phyloP scores from a whole-genome alignment of 768 basidiomycete genomes.

The Hypholoma fasciculare region DNA sequence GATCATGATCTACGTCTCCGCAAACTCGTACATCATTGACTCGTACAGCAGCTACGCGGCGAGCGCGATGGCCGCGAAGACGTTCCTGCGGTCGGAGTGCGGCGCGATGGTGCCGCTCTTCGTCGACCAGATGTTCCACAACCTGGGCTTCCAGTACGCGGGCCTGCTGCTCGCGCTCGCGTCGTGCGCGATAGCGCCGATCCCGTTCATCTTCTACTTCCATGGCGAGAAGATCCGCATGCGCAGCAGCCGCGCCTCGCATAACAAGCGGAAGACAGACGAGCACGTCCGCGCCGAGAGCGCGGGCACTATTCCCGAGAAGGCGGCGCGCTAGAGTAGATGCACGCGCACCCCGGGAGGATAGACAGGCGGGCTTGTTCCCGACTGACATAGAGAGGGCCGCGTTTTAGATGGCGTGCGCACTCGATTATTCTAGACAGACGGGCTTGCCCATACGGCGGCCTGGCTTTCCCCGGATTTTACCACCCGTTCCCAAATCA shows the following conservation, averaged over 20 bases:
- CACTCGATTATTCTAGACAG: too few species aligned
- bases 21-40: conserved; percentile 47
- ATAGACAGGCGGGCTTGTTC: too few species aligned
- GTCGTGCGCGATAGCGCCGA: conserved; percentile 32
- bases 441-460: too few species aligned
- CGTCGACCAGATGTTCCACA: conserved; percentile 41
- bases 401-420: too few species aligned
- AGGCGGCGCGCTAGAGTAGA: too few species aligned
- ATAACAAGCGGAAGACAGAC: conserved; percentile 9
- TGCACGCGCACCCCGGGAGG: too few species aligned
- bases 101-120: conserved; percentile 40
- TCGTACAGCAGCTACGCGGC: conserved; percentile 42
- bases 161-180: conserved; percentile 36
- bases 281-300: too few species aligned
- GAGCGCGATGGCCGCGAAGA: conserved; percentile 45
- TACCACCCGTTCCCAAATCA: too few species aligned
- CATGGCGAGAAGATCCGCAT: conserved; percentile 43
- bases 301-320: too few species aligned
- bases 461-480: too few species aligned
- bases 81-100: conserved; percentile 36
- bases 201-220: conserved; percentile 40
- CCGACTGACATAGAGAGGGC: too few species aligned
- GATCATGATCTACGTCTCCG: conserved; percentile 43
- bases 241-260: conserved; percentile 16
- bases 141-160: conserved; percentile 41